phyloP scores from a whole-genome alignment of 495 filamentous ascomycete genomes.

The Aspergillus funiculosus region DNA sequence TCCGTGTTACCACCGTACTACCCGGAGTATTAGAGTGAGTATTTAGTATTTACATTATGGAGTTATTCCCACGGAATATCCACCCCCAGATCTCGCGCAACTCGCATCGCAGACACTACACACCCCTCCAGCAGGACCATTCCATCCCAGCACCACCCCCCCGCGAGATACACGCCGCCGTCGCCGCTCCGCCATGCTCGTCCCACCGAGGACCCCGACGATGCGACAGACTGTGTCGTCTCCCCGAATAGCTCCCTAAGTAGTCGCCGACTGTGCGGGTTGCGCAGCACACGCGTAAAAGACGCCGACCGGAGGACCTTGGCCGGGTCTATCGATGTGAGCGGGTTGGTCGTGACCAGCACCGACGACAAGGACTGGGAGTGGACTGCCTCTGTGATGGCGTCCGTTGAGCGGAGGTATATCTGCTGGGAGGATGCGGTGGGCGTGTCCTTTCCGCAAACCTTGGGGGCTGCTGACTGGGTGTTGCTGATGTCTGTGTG shows the following conservation, averaged over 20 bases:
- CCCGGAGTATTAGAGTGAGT: too few species aligned
- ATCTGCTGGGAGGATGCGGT: too few species aligned
- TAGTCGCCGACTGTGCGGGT: slow-evolving; percentile 20
- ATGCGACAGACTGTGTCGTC: too few species aligned
- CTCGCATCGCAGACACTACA: slow-evolving; percentile 46
- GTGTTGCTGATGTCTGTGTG: slow-evolving; percentile 26
- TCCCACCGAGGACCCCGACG: too few species aligned
- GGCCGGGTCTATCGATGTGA: slow-evolving; percentile 31
- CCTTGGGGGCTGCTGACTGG: too few species aligned
- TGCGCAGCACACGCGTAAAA: slow-evolving; percentile 34
- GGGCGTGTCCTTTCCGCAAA: too few species aligned
- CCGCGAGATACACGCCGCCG: slow-evolving; percentile 45
- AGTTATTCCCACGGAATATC: slow-evolving; percentile 43
- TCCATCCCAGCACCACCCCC: slow-evolving; percentile 60
- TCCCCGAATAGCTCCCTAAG: background rate
- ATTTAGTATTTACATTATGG: too few species aligned
- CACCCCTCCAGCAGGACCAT: slow-evolving; percentile 59
- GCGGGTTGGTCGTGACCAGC: slow-evolving; percentile 34
- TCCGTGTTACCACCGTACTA: too few species aligned
- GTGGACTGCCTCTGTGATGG: too few species aligned
- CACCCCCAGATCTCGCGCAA: slow-evolving; percentile 46
- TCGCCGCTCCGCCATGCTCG: slow-evolving; percentile 48
- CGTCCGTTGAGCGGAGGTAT: too few species aligned
- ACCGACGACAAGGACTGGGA: too few species aligned
- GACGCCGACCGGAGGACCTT: slow-evolving; percentile 26